Percentiles rank a stretch among this genome's conserved stretches.
phyloP scores from a whole-genome alignment of 768 basidiomycete genomes.

The Termitomyces titanicus region DNA sequence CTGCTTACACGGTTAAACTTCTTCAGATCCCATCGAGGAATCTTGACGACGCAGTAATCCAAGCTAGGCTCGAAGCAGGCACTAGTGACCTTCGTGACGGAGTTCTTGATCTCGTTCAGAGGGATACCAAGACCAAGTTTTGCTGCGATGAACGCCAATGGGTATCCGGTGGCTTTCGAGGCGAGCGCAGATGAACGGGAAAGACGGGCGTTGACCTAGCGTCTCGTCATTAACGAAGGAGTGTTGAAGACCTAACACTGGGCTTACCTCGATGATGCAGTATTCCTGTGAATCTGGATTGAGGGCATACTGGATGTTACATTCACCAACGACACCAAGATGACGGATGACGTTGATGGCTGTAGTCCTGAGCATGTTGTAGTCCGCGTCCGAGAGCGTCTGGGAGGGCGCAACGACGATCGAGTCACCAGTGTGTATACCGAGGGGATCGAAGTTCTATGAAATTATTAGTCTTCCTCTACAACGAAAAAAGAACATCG shows the following conservation, averaged over 20 bases:
- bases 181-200: conserved; percentile 97
- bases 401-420: conserved; percentile 98
- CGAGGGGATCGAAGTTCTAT: conserved; percentile 98
- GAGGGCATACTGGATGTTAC: conserved; percentile 98
- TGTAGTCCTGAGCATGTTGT: conserved; percentile 98
- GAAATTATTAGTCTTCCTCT: conserved; percentile 1
- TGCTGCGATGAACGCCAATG: conserved; percentile 96
- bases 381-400: conserved; percentile 97
- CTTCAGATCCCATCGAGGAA: conserved; percentile 98
- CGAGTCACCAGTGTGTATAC: conserved; percentile 98
- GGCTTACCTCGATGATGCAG: conserved; percentile 89
- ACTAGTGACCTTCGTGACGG: conserved; percentile 92
- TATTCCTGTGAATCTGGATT: conserved; percentile 95
- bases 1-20: conserved; percentile 96
- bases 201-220: conserved; percentile 85
- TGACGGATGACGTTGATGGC: conserved; percentile 99
- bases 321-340: conserved; percentile 95
- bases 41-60: conserved; percentile 98
- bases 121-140: conserved; percentile 97
- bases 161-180: conserved; percentile 98
- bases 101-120: conserved; percentile 96
- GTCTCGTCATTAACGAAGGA: not conserved
- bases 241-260: not conserved
- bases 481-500: not conserved
- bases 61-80: conserved; percentile 98